Evolutionary conservation across 2,329 filamentous ascomycete species (phyloP).

Genomic region (Onygenales sp.): DNA sequence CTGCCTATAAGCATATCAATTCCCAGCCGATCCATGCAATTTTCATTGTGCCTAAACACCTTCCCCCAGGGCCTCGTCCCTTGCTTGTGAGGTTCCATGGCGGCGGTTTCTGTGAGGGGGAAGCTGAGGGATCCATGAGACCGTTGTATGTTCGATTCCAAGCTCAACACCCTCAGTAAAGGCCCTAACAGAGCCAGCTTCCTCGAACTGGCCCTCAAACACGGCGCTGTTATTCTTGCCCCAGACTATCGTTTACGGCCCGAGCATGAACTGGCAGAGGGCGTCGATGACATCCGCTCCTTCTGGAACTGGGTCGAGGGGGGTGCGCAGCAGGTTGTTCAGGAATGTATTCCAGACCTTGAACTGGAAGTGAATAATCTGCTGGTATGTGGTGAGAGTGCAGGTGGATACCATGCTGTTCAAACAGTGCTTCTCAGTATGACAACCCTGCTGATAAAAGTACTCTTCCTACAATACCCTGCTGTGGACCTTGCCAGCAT

Average conservation of each 20-base stretch:
- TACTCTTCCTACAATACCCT: neutral
- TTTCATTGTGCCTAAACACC: neutral
- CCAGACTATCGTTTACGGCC: slow-evolving; percentile 10
- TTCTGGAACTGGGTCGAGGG: slow-evolving; percentile 9
- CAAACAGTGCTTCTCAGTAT: neutral
- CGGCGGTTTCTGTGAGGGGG: neutral
- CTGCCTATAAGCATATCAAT: neutral
- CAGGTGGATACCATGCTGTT: neutral
- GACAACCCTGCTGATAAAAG: neutral
- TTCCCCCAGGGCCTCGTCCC: neutral
- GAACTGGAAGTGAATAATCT: neutral
- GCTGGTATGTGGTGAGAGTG: neutral
- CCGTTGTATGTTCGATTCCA: neutral
- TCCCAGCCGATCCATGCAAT: neutral
- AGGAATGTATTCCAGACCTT: neutral
- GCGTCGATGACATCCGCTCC: slow-evolving; percentile 6
- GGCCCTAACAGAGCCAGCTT: neutral
- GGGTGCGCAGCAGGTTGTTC: neutral
- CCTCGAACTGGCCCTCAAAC: slow-evolving; percentile 6
- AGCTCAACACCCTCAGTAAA: neutral
- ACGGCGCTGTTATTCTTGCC: slow-evolving; percentile 25
- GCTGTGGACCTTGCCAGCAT: neutral
- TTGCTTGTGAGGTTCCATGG: neutral
- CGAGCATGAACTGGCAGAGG: slow-evolving; percentile 5
- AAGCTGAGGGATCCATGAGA: neutral